These are phyloP conservation scores for Pseudotulostoma volvatum DNA, from an alignment of 495 filamentous ascomycete species.

Conservation along the genomic window DNA sequence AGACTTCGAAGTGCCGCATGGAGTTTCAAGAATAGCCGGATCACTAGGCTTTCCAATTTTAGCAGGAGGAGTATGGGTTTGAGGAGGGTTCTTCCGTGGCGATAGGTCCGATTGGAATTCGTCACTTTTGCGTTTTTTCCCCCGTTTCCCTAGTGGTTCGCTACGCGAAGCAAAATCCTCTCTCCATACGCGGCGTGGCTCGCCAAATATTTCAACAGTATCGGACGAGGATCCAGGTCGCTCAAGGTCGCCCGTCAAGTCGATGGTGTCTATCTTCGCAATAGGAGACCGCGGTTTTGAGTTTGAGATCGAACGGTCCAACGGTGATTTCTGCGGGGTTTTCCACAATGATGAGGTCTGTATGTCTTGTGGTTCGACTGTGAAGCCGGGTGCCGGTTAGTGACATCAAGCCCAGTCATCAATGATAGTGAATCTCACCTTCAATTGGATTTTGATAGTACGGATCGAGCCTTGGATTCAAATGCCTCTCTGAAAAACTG, in stretches of 20 bases:
- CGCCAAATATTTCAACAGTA: conserved; percentile 33
- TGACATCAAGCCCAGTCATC: no score
- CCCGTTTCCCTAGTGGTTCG: conserved; percentile 30
- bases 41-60: neutral
- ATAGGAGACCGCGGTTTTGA: conserved; percentile 10
- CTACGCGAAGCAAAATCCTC: conserved; percentile 36
- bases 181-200: conserved; percentile 39
- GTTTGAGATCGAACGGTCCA: conserved; percentile 6
- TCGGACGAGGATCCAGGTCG: conserved; percentile 21
- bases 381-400: no score
- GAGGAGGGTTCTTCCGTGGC: conserved; percentile 5
- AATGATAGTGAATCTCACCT: no score
- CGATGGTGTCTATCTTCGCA: conserved; percentile 43
- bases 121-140: conserved; percentile 60
- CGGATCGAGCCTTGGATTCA: neutral
- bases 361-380: neutral
- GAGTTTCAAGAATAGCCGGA: neutral
- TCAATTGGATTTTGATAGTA: no score
- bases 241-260: conserved; percentile 48
- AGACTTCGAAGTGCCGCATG: neutral
- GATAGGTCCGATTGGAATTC: conserved; percentile 39
- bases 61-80: neutral
- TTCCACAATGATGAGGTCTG: neutral
- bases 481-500: neutral
- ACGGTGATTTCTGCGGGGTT: neutral